phyloP scores from a whole-genome alignment of 2,329 filamentous ascomycete genomes.

The Fusarium brevicatenulatum region DNA sequence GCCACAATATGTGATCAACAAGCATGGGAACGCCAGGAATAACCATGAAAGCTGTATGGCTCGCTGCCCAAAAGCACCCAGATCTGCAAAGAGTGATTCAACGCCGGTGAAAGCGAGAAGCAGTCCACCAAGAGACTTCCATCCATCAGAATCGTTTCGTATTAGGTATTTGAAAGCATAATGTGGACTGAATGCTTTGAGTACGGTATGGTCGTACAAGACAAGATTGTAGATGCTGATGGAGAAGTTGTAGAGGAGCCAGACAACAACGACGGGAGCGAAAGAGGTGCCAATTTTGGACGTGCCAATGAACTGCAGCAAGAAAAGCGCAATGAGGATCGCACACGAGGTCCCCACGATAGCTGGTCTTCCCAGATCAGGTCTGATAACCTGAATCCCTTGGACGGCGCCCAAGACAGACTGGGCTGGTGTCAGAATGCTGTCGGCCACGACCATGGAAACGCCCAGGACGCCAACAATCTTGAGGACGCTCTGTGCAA shows the following conservation, averaged over 20 bases:
- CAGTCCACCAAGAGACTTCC: slow-evolving; percentile 75
- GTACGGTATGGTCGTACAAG: slow-evolving; percentile 62
- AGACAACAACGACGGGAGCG: slow-evolving; percentile 74
- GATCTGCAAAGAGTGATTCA: slow-evolving; percentile 82
- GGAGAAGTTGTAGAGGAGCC: slow-evolving; percentile 70
- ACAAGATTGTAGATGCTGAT: slow-evolving; percentile 73
- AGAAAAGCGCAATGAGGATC: slow-evolving; percentile 71
- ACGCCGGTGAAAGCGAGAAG: slow-evolving; percentile 80
- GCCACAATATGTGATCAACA: slow-evolving; percentile 73
- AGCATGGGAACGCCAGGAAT: slow-evolving; percentile 73
- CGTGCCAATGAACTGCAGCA: slow-evolving; percentile 72
- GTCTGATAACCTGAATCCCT: slow-evolving; percentile 67
- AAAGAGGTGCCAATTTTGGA: slow-evolving; percentile 68
- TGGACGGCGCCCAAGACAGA: slow-evolving; percentile 77
- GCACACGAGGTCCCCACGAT: slow-evolving; percentile 73
- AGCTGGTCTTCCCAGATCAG: slow-evolving; percentile 63
- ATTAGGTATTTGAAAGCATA: slow-evolving; percentile 70
- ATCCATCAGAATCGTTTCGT: slow-evolving; percentile 68
- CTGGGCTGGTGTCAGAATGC: slow-evolving; percentile 75
- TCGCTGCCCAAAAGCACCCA: slow-evolving; percentile 76
- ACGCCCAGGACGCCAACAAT: slow-evolving; percentile 72
- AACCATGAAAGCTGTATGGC: slow-evolving; percentile 82
- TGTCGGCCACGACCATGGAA: slow-evolving; percentile 73
- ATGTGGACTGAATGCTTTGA: slow-evolving; percentile 67
- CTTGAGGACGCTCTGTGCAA: slow-evolving; percentile 65